Evolutionary conservation across 2,329 filamentous ascomycete species (phyloP), one percentile per base, ranked within the genome.

Genomic region (Stagonosporopsis cucurbitacearum): DNA sequence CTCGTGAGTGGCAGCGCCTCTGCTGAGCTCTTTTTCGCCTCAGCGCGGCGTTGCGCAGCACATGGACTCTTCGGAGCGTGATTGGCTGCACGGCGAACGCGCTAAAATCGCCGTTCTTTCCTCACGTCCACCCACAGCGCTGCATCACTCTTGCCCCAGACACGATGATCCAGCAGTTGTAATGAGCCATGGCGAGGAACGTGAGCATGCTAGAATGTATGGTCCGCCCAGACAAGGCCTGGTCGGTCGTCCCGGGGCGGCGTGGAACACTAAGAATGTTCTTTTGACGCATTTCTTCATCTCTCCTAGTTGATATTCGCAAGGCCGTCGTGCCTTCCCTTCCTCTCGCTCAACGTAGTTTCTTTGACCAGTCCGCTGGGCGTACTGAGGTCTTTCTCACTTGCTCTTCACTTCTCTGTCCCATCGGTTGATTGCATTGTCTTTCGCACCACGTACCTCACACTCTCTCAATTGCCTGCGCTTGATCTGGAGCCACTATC

Each of bases 61-160:
- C 62, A 42, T 35, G 45, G 46, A 19, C 33, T 25, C 22, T 65
- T 47, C 28, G 60, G 32, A 15, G 32, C 28, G 26, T 67, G 67
- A 71, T 66, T 73, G 69, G 71, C 30, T 48, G 30, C 50, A 41
- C 41, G 12, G 2, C 2, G 19, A 36, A 45, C 13, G 35, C 61
- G 60, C 69, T 69, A 69, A 58, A 57, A 53, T 65, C 65, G 63
- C 54, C 45, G 54, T 48, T 39, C 41, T 59, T 45, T 50, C 50
- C 55, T 64, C 51, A 66, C 67, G 55, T 64, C 72, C 71, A 73
- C 60, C 57, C 71, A 72, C 59, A 54, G 50, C 33, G 63, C 65
- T 59, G 55, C 66, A 62, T 67, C 55, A 62, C 65, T 59, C 51
- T 62, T 54, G 60, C 59, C 43, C 60, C 57, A 52, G 56, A 61